Conservation (phyloP, 2,329 filamentous ascomycete species). For the Cytospora schulzeri region DNA sequence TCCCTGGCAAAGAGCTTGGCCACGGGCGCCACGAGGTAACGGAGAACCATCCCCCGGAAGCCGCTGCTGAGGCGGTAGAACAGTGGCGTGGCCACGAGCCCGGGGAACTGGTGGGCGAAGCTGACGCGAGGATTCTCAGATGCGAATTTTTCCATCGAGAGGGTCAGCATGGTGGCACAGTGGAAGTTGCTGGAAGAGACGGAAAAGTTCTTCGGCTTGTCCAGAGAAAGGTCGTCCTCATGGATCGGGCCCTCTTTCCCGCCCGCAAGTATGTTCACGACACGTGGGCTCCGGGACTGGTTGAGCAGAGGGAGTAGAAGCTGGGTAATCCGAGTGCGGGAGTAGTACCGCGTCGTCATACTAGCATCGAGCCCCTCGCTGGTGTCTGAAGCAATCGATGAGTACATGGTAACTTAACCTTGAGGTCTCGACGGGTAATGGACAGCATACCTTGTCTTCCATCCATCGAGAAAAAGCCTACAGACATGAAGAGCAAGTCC, state of each 20-base stretch:
- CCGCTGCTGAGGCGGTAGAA: conserved; percentile 5
- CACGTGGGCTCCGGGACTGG: conserved; percentile 41
- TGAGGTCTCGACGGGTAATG: neutral
- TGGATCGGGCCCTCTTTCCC: conserved; percentile 50
- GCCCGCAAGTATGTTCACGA: conserved; percentile 52
- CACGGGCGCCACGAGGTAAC: conserved; percentile 5
- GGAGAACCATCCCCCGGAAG: neutral
- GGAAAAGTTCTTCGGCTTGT: conserved; percentile 36
- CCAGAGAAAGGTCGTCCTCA: conserved; percentile 47
- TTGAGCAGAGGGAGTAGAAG: conserved; percentile 53
- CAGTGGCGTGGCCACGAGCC: conserved; percentile 31
- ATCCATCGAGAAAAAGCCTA: conserved; percentile 38
- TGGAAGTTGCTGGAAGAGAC: conserved; percentile 44
- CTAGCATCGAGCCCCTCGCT: conserved; percentile 54
- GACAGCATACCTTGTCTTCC: conserved; percentile 33
- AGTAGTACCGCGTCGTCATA: conserved; percentile 53
- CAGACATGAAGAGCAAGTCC: conserved; percentile 43
- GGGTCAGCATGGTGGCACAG: conserved; percentile 50
- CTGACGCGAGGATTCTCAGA: conserved; percentile 41
- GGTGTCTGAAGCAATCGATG: conserved; percentile 40
- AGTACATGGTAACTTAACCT: neutral
- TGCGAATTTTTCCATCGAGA: conserved; percentile 51
- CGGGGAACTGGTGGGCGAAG: conserved; percentile 40
- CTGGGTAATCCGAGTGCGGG: conserved; percentile 51
- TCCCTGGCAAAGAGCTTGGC: conserved; percentile 4